Evolutionary conservation across 257 asterid genomes (phyloP).

Genomic region (Fraxinus excelsior): DNA sequence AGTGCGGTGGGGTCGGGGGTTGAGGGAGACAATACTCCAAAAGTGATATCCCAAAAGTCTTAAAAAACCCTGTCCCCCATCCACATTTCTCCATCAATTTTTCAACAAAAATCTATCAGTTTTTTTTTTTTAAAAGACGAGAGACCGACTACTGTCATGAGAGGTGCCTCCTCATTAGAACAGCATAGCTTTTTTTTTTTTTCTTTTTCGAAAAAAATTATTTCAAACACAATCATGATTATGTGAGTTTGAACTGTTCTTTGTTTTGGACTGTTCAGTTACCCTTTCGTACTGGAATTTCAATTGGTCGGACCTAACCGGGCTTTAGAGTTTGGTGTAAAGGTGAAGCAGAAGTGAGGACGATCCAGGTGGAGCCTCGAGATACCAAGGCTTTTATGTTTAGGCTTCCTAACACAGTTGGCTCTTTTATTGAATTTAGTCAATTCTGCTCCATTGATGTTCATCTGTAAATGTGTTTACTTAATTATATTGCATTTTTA

Average conservation of each 20-base stretch:
- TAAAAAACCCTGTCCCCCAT: not conserved
- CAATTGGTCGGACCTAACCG: not conserved
- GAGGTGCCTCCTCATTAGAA: too few species aligned
- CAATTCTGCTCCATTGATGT: not conserved
- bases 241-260: not conserved
- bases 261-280: not conserved
- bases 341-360: too few species aligned
- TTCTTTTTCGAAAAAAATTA: too few species aligned
- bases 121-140: not conserved
- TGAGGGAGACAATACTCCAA: not conserved
- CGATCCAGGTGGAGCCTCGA: not conserved
- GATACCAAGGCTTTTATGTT: not conserved
- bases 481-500: not conserved
- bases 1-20: not conserved
- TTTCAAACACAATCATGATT: constrained; percentile 8
- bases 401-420: not conserved
- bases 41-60: not conserved
- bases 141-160: too few species aligned
- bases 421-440: not conserved
- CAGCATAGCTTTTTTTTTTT: not conserved
- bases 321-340: not conserved
- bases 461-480: too few species aligned
- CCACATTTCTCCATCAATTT: not conserved
- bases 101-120: too few species aligned
- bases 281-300: too few species aligned